These are phyloP conservation scores for Ilyonectria sp. DNA, from an alignment of 2,329 filamentous ascomycete species.

Conservation along the genomic window DNA sequence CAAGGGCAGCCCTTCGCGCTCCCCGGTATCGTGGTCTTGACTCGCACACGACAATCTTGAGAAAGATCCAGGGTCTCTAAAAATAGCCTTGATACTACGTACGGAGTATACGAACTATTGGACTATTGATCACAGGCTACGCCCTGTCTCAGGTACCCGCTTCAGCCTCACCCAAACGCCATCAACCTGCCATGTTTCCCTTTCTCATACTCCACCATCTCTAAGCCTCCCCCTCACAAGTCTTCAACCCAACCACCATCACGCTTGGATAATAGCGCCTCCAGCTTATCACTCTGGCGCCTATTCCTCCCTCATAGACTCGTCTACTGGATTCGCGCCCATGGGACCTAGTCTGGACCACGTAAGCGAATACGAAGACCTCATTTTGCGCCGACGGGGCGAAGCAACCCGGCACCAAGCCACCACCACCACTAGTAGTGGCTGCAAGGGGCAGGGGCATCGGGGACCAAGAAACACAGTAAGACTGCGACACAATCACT, in stretches of 20 bases:
- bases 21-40: too few relatives aligned
- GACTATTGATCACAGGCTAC: too few relatives aligned
- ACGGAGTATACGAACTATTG: too few relatives aligned
- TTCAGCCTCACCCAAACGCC: neutral
- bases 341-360: constrained; percentile 22
- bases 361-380: constrained; percentile 33
- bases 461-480: neutral
- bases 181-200: neutral
- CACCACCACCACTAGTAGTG: constrained; percentile 17
- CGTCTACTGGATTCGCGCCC: constrained; percentile 2
- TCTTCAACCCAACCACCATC: neutral
- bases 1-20: too few relatives aligned
- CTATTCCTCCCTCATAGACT: neutral
- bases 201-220: neutral
- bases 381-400: constrained; percentile 27
- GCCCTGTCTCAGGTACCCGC: too few relatives aligned
- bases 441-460: constrained; percentile 11
- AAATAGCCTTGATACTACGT: too few relatives aligned
- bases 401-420: constrained; percentile 25
- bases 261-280: neutral
- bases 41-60: too few relatives aligned
- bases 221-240: neutral
- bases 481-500: constrained; percentile 2
- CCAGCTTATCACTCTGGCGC: neutral
- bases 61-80: too few relatives aligned